A percentile compares a stretch with the other conserved stretches of the same genome.
Conservation (phyloP, 441 rosid species). For the Pelargonium citronellum region DNA sequence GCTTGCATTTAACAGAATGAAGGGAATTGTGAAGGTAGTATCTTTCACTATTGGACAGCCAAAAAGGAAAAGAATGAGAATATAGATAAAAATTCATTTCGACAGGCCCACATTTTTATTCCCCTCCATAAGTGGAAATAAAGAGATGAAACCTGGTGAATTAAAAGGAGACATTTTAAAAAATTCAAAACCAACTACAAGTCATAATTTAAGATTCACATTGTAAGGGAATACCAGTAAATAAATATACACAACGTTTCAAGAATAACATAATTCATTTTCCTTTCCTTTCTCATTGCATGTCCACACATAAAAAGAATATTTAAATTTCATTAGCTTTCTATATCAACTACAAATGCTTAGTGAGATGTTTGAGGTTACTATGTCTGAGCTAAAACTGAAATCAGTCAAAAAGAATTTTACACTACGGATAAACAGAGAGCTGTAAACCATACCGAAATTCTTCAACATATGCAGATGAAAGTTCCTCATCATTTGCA, state of each 20-base stretch:
- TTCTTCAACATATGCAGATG: constrained; percentile 3
- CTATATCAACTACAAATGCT: not conserved
- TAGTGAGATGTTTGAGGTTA: too few species aligned
- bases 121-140: too few species aligned
- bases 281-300: not conserved
- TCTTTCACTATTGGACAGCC: too few species aligned
- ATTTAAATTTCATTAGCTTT: not conserved
- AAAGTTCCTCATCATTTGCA: not conserved
- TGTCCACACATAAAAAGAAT: not conserved
- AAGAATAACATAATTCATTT: not conserved
- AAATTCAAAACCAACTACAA: not conserved
- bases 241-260: not conserved
- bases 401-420: too few species aligned
- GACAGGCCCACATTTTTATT: too few species aligned
- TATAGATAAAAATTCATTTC: too few species aligned
- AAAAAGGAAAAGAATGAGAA: too few species aligned
- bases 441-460: not conserved
- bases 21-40: too few species aligned
- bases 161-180: not conserved
- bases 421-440: not conserved
- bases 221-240: not conserved
- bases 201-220: not conserved
- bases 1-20: too few species aligned
- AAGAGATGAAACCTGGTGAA: not conserved
- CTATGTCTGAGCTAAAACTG: too few species aligned